Conservation (phyloP, 768 basidiomycete genomes). For the Tulasnella sp. region DNA sequence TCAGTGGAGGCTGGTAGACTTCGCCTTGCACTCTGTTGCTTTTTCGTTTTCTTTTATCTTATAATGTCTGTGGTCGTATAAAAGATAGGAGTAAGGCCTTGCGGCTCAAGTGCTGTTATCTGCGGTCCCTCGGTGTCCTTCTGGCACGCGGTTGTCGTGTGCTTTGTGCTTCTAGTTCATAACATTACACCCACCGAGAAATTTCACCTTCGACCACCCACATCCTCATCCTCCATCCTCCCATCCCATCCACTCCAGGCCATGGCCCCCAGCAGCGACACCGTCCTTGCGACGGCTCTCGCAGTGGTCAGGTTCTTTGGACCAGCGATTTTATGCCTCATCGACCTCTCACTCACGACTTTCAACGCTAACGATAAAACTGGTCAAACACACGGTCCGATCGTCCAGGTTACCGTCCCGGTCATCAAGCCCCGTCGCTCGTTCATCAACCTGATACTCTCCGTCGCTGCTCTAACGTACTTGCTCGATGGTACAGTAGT, state of each 20-base stretch:
- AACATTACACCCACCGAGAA: background rate
- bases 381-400: constrained; percentile 36
- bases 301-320: constrained; percentile 57
- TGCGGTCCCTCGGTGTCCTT: constrained; percentile 1
- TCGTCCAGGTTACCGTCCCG: constrained; percentile 34
- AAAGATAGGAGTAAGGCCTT: background rate
- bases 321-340: constrained; percentile 55
- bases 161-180: constrained; percentile 5
- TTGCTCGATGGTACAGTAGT: constrained; percentile 71
- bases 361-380: background rate
- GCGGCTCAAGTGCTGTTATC: constrained; percentile 1
- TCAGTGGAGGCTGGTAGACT: background rate
- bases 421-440: constrained; percentile 59
- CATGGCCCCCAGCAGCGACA: constrained; percentile 8
- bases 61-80: background rate
- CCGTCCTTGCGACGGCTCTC: constrained; percentile 33
- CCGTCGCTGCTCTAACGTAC: constrained; percentile 62
- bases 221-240: background rate
- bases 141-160: constrained; percentile 16
- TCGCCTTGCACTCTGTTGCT: background rate
- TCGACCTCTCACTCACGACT: constrained; percentile 49
- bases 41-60: background rate
- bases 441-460: constrained; percentile 63
- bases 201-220: constrained; percentile 10
- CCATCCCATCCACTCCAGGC: constrained; percentile 4